These are phyloP conservation scores for Ceratobasidium sp. DNA, from an alignment of 1,284 basidiomycete genomes.

Conservation along the genomic window DNA sequence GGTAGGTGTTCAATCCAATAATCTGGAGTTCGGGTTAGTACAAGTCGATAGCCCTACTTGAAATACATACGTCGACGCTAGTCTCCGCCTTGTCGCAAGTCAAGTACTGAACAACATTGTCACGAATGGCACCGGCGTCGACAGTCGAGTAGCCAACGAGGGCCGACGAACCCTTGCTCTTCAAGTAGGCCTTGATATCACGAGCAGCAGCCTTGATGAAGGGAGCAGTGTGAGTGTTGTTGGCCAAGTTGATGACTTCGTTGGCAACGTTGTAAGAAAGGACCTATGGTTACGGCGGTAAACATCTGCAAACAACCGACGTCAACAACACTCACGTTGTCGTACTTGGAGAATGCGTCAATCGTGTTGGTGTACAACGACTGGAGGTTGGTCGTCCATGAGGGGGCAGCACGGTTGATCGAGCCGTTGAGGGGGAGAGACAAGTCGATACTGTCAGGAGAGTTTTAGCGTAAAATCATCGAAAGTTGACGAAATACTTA, in stretches of 20 bases:
- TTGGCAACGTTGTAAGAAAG: constrained; percentile 83
- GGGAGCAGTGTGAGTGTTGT: constrained; percentile 70
- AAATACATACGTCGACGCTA: constrained; percentile 63
- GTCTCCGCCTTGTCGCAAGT: constrained; percentile 77
- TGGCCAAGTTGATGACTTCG: constrained; percentile 72
- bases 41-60: neutral
- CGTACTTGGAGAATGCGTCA: constrained; percentile 78
- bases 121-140: constrained; percentile 15
- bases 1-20: constrained; percentile 33
- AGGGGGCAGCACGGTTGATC: constrained; percentile 71
- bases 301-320: constrained; percentile 20
- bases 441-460: constrained; percentile 71
- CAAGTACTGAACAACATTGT: constrained; percentile 60
- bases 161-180: constrained; percentile 31
- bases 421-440: constrained; percentile 85
- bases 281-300: constrained; percentile 35
- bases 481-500: constrained; percentile 51
- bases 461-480: neutral
- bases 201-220: constrained; percentile 92
- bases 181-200: constrained; percentile 78
- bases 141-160: constrained; percentile 37
- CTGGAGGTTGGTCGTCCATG: constrained; percentile 83
- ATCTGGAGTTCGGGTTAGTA: constrained; percentile 20
- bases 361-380: constrained; percentile 81
- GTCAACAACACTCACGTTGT: constrained; percentile 48